Conservation (phyloP, 106 monocot species). For the Dendrobium chrysotoxum region DNA sequence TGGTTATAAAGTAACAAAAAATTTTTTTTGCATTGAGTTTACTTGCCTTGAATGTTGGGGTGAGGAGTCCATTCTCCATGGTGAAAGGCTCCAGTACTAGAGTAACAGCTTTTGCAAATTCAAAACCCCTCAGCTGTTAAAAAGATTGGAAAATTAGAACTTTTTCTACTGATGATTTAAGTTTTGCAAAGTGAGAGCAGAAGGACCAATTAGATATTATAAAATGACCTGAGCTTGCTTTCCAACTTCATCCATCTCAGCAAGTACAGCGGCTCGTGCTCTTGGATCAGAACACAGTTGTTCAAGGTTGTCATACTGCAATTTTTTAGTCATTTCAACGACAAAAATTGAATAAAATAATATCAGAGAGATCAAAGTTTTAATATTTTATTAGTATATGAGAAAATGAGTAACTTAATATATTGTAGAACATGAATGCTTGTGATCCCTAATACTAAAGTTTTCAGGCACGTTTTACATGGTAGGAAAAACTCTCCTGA, state of each 20-base stretch:
- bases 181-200: too few relatives aligned
- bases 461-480: background rate
- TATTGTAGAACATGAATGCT: background rate
- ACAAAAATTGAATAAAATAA: background rate
- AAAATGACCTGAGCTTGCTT: slow-evolving; percentile 74
- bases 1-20: background rate
- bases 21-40: background rate
- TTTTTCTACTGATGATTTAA: background rate
- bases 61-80: slow-evolving; percentile 85
- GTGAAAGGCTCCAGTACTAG: slow-evolving; percentile 80
- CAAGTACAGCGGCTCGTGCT: slow-evolving; percentile 60
- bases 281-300: slow-evolving; percentile 73
- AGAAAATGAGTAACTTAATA: too few relatives aligned
- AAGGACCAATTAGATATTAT: too few relatives aligned
- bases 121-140: slow-evolving; percentile 84
- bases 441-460: background rate
- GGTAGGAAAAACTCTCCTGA: background rate
- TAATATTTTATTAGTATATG: too few relatives aligned
- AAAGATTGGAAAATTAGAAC: background rate
- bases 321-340: background rate
- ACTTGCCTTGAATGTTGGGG: slow-evolving; percentile 87
- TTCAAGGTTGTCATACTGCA: slow-evolving; percentile 62
- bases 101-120: slow-evolving; percentile 82
- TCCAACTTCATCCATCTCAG: slow-evolving; percentile 84
- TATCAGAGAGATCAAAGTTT: background rate